phyloP scores from a whole-genome alignment of 805 yeast species.

The Saturnispora galanensis region DNA sequence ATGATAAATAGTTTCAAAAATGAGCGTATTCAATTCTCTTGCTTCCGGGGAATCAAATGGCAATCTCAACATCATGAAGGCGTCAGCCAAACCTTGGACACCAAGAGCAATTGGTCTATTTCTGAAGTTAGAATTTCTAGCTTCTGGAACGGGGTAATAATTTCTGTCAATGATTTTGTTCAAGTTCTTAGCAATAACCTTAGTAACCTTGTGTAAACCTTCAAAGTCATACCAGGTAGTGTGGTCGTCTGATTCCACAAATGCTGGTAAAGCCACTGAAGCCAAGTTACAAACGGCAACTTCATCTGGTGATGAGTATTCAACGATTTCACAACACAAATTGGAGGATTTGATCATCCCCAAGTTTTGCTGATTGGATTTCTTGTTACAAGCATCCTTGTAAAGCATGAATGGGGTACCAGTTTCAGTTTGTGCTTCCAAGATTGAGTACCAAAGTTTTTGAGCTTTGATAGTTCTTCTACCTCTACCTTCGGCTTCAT shows the following conservation, averaged over 20 bases:
- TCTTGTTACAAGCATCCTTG: conserved; percentile 51
- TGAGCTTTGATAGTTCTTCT: conserved; percentile 45
- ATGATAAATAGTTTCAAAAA: conserved; percentile 53
- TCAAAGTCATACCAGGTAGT: conserved; percentile 44
- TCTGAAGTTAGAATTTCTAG: conserved; percentile 43
- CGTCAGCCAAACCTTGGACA: conserved; percentile 55
- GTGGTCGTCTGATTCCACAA: conserved; percentile 36
- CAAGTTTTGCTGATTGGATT: conserved; percentile 51
- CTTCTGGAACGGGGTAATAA: conserved; percentile 47
- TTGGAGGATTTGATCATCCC: conserved; percentile 53
- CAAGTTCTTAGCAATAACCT: conserved; percentile 46
- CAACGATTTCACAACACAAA: conserved; percentile 56
- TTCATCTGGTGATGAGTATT: conserved; percentile 48
- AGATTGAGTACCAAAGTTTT: conserved; percentile 49
- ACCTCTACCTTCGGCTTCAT: conserved; percentile 44
- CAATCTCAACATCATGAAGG: conserved; percentile 44
- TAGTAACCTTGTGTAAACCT: conserved; percentile 44
- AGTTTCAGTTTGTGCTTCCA: conserved; percentile 56
- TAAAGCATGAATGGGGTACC: conserved; percentile 58
- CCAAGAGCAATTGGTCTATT: conserved; percentile 56
- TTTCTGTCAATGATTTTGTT: conserved; percentile 48
- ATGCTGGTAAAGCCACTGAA: conserved; percentile 48
- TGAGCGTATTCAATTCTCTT: conserved; percentile 45
- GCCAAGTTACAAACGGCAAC: conserved; percentile 56
- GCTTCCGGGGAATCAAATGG: conserved; percentile 53